phyloP scores from a whole-genome alignment of 2,329 filamentous ascomycete genomes.

The Aspergillus fructus region DNA sequence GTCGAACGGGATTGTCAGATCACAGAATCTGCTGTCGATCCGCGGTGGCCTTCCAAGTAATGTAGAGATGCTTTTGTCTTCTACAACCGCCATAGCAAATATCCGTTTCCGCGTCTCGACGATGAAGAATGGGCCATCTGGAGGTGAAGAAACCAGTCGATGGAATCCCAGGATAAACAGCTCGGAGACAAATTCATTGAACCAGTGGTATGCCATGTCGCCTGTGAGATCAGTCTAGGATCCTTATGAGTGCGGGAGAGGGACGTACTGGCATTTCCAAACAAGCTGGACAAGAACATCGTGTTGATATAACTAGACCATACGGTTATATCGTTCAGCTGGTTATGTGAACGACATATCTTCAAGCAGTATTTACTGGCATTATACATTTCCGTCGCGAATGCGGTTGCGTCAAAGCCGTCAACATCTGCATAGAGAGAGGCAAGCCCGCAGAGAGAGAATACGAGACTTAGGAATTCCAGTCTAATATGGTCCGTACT shows the following conservation, averaged over 20 bases:
- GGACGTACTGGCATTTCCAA: neutral
- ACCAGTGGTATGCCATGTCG: neutral
- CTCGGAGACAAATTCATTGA: neutral
- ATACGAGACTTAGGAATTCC: neutral
- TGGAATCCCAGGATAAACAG: neutral
- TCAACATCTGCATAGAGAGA: neutral
- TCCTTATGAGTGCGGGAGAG: neutral
- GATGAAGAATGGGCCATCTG: neutral
- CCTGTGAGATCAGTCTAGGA: neutral
- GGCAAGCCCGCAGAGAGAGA: neutral
- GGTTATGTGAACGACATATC: neutral
- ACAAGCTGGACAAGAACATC: neutral
- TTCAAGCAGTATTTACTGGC: neutral
- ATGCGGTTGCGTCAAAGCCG: neutral
- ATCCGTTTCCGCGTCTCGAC: neutral
- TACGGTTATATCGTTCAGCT: neutral
- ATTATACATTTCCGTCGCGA: neutral
- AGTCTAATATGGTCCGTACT: neutral
- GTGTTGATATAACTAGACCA: neutral
- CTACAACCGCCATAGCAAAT: constrained; percentile 7
- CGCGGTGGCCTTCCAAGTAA: constrained; percentile 31
- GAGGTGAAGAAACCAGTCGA: neutral
- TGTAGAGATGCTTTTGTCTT: constrained; percentile 31
- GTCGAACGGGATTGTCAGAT: constrained; percentile 27
- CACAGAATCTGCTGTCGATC: constrained; percentile 29